Conservation (phyloP, 1,139 yeast genomes). For the Geotrichum carabidarum region DNA sequence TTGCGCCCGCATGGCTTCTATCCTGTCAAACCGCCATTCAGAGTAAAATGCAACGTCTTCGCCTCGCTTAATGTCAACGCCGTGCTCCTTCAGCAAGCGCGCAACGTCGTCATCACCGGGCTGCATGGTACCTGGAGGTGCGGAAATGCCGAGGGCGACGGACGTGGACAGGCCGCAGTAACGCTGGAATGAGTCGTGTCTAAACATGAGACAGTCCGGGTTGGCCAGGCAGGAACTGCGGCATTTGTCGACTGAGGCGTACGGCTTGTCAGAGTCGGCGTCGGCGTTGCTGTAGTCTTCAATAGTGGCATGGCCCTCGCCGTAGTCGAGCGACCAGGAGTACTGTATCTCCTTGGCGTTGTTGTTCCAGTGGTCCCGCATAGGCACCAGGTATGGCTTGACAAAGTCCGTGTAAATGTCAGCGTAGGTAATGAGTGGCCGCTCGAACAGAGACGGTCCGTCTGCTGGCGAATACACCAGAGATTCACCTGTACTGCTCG, state of each 20-base stretch:
- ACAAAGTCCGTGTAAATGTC: slow-evolving; percentile 29
- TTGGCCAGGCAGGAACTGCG: slow-evolving; percentile 27
- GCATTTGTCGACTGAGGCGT: slow-evolving; percentile 27
- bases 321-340: slow-evolving; percentile 23
- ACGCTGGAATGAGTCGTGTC: slow-evolving; percentile 32
- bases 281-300: slow-evolving; percentile 17
- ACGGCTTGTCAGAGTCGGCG: slow-evolving; percentile 21
- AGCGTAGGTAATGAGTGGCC: slow-evolving; percentile 21
- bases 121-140: slow-evolving; percentile 12
- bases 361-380: slow-evolving; percentile 32
- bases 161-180: slow-evolving; percentile 33
- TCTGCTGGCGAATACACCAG: slow-evolving; percentile 16
- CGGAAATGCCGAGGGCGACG: slow-evolving; percentile 31
- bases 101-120: slow-evolving; percentile 22
- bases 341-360: slow-evolving; percentile 31
- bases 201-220: slow-evolving; percentile 31
- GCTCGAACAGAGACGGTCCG: slow-evolving; percentile 15
- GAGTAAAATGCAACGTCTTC: slow-evolving; percentile 16
- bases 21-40: slow-evolving; percentile 19
- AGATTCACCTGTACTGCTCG: slow-evolving; percentile 3
- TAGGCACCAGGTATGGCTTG: slow-evolving; percentile 27
- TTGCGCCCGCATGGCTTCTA: slow-evolving; percentile 27
- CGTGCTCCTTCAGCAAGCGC: slow-evolving; percentile 11
- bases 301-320: slow-evolving; percentile 12
- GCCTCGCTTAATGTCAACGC: slow-evolving; percentile 11